phyloP scores from a whole-genome alignment of 2,329 filamentous ascomycete species.

The Fusarium temperatum region DNA sequence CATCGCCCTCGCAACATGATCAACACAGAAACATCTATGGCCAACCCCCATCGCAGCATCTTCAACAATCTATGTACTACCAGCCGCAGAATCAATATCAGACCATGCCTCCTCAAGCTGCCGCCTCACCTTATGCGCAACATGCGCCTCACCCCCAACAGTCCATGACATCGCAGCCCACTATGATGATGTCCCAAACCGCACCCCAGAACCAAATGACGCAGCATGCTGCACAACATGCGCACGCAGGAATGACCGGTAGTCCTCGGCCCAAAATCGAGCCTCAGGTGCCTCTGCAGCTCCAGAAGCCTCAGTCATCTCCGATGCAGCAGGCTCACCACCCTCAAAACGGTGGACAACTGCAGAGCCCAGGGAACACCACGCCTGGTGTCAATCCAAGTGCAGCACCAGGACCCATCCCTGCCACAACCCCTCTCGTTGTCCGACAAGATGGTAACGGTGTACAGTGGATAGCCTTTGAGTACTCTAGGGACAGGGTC shows the following conservation, averaged over 20 bases:
- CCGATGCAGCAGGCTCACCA: conserved; percentile 53
- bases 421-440: conserved; percentile 92
- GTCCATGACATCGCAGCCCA: conserved; percentile 70
- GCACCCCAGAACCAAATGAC: conserved; percentile 66
- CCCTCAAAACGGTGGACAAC: conserved; percentile 50
- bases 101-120: conserved; percentile 71
- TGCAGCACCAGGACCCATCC: conserved; percentile 94
- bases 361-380: conserved; percentile 51
- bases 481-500: conserved; percentile 94
- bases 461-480: conserved; percentile 98
- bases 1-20: conserved; percentile 88
- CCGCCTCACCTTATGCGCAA: conserved; percentile 68
- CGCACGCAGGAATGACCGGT: conserved; percentile 64
- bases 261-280: conserved; percentile 73
- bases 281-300: conserved; percentile 67
- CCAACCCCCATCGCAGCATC: conserved; percentile 79
- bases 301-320: conserved; percentile 64
- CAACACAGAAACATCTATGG: conserved; percentile 89
- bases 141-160: conserved; percentile 62
- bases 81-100: conserved; percentile 68
- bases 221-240: conserved; percentile 67
- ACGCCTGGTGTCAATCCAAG: conserved; percentile 77
- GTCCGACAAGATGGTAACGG: conserved; percentile 95
- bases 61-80: conserved; percentile 85
- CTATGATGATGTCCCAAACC: conserved; percentile 72